Evolutionary conservation across 1,139 yeast genomes (phyloP), one percentile per base, ranked within the genome.

Genomic region (Pichia sp.): DNA sequence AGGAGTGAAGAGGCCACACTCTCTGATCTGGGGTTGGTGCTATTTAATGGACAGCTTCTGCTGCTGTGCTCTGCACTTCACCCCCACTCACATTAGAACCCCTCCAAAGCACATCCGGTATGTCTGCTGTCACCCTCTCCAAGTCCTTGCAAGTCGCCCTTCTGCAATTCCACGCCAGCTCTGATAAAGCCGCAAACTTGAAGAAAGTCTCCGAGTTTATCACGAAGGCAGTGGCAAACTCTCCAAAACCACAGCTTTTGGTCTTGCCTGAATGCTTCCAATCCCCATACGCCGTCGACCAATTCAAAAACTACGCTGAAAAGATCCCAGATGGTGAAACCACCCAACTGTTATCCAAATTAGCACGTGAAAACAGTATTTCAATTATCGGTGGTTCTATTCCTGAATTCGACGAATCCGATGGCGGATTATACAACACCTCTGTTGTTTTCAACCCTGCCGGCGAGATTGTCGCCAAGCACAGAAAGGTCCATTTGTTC

Each of bases 191-290:
- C 1, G 82, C 81, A 50, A 83, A 83, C 61, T 67, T 83, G 53
- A 58, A 67, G 41, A 78, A 80, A 55, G 85, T 79, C 0, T 68
- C 72, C 33, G 67, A 67, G 21, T 75, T 69, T 53, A 72, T 81
- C 35, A 72, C 70, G 37, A 71, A 70, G 31, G 88, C 89, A 4
- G 65, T 80, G 21, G 50, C 58, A 4, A 68, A 73, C 42, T 71
- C 81, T 32, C 79, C 79, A 31, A 69, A 72, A 34, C 72, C 83
- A 17, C 85, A 84, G 55, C 40, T 62, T 21, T 34, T 85, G n/a
- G 83, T 85, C 64, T 70, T 85, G 42, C 94, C 94, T 6, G 98
- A 93, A 69, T 91, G 97, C 68, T 93, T 91, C 77, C 91, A 91
- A 66, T 86, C 97, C 1, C 98, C 98, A 5, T 93, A 93, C 62